Evolutionary conservation across 2,329 filamentous ascomycete genomes (phyloP).

Genomic region (Colletotrichum sp.): DNA sequence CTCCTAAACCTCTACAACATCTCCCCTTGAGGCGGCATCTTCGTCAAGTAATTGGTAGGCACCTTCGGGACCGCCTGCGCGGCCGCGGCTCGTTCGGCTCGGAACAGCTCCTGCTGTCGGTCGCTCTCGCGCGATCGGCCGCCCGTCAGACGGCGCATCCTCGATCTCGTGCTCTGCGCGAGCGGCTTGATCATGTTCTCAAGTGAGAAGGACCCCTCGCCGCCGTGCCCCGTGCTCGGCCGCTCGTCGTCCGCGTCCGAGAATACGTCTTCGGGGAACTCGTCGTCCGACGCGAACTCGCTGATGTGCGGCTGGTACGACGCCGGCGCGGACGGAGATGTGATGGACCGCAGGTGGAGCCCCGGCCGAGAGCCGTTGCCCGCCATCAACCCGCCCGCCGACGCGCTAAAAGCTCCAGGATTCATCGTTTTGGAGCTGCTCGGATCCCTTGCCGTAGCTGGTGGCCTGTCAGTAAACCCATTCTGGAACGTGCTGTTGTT

Average conservation of each 20-base stretch:
- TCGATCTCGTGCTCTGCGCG: conserved; percentile 59
- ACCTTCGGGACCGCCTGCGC: conserved; percentile 47
- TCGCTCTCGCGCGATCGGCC: conserved; percentile 47
- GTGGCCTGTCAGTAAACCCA: conserved; percentile 78
- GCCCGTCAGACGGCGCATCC: conserved; percentile 67
- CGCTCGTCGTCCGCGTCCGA: conserved; percentile 76
- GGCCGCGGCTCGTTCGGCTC: conserved; percentile 34
- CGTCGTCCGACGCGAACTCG: conserved; percentile 77
- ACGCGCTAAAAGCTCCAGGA: conserved; percentile 59
- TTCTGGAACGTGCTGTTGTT: conserved; percentile 85
- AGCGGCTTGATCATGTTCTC: conserved; percentile 67
- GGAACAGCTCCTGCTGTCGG: conserved; percentile 38
- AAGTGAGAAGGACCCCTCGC: conserved; percentile 58
- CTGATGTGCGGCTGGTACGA: conserved; percentile 59
- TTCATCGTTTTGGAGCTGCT: conserved; percentile 67
- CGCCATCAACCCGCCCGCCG: conserved; percentile 32
- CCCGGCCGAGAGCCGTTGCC: conserved; percentile 56
- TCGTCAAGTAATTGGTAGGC: conserved; percentile 34
- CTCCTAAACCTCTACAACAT: conserved; percentile 25
- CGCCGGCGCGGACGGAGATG: conserved; percentile 71
- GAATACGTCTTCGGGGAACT: conserved; percentile 73
- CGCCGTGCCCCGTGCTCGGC: conserved; percentile 39
- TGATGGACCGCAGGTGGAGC: conserved; percentile 82
- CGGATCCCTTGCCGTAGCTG: conserved; percentile 62
- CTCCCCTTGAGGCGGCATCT: conserved; percentile 38